These are phyloP conservation scores for Fraxinus xanthoxyloides DNA, from an alignment of 305 asterid species.

Conservation along the genomic window DNA sequence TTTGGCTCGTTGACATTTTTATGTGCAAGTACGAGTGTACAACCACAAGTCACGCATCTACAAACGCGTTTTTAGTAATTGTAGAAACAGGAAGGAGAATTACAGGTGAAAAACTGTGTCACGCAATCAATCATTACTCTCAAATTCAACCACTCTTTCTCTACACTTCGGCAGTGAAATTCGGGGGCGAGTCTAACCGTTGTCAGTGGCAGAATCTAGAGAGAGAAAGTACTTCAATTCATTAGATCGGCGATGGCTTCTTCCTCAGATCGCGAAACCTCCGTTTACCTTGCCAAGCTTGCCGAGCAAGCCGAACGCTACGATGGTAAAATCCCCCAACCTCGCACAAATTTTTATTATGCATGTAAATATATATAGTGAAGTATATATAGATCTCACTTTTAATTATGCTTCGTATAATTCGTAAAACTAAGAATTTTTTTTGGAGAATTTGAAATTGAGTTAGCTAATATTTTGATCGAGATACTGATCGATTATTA, in stretches of 20 bases:
- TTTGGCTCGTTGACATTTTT: too few species aligned
- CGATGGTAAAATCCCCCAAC: constrained; percentile 43
- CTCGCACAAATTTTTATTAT: background rate
- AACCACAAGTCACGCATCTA: background rate
- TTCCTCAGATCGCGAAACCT: constrained; percentile 53
- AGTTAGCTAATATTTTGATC: background rate
- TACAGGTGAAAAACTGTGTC: constrained; percentile 21
- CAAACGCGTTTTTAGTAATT: constrained; percentile 16
- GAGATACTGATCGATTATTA: background rate
- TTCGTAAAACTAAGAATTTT: background rate
- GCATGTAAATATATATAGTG: background rate
- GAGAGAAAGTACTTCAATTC: constrained; percentile 18
- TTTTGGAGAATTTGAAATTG: background rate
- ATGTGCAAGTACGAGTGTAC: background rate
- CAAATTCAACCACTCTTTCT: constrained; percentile 21
- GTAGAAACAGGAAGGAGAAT: constrained; percentile 17
- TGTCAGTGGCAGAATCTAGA: constrained; percentile 24
- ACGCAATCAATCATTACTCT: constrained; percentile 28
- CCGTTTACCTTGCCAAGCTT: constrained; percentile 55
- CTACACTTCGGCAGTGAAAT: constrained; percentile 9
- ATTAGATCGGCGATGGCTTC: constrained; percentile 56
- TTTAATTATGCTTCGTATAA: constrained; percentile 1
- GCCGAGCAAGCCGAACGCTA: constrained; percentile 75
- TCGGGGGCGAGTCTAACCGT: background rate
- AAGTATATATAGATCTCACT: constrained; percentile 28